Evolutionary conservation across 2,329 filamentous ascomycete species (phyloP), one percentile per base, ranked within the genome.

Genomic region (Davidsoniella eucalypti): DNA sequence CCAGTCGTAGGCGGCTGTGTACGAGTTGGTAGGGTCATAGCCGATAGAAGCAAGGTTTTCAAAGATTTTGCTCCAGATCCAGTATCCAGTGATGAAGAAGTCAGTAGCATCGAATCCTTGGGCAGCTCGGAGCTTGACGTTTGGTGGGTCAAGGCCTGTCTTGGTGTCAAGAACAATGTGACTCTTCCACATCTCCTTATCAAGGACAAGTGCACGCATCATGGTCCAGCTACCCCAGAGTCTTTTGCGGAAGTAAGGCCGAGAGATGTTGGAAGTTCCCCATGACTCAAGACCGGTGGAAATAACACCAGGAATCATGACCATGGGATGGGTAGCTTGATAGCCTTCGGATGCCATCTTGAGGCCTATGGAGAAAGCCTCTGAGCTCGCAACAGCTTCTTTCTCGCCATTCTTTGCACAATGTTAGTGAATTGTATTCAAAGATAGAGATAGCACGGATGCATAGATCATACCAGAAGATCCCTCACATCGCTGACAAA

Each of bases 61-160:
- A 46, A 98, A 72, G 54, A 98, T 95, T 67, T 96, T 96, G 67
- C 86, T 95, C 88, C 88, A 95, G 54, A 98, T 96, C 92, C 92
- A 98, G 66, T 98, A 98, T 8, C 79, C 80, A 0, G 80, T 83
- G 54, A 84, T 82, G 65, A 93, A 92, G 68, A 98, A 98, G 65
- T 98, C 92, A 9, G 92, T 88, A 2, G 92, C 92, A 64, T 98
- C 92, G 58, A 98, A 98, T 2, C 92, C 92, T 63, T 96, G 92
- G 0, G 92, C 88, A 7, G 92, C 87, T 37, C 92, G 79, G 17
- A 98, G 67, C 67, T 96, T 96, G 58, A 96, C 78, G 10, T 81
- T 80, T 0, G 87, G 85, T 1, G 92, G 92, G 62, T 98, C 92
- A 18, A 98, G 70, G 0, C 92, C 92, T 0, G 90, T 95, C 37